Conservation (phyloP, 129 eudicot genomes). For the Artemisia tridentata region DNA sequence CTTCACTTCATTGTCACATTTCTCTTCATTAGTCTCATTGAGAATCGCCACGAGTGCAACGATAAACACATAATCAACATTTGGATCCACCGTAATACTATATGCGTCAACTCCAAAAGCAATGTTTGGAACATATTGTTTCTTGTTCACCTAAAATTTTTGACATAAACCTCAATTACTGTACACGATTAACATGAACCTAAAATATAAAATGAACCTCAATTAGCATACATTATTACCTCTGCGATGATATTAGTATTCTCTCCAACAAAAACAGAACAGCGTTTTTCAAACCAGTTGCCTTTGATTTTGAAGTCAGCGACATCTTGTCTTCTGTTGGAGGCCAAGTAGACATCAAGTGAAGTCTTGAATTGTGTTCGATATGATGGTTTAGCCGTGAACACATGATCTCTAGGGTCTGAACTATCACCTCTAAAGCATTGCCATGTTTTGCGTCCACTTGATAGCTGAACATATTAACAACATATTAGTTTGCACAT, state of each 20-base stretch:
- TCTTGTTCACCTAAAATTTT: too few species aligned
- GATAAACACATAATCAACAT: too few species aligned
- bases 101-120: too few species aligned
- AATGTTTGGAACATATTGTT: too few species aligned
- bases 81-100: too few species aligned
- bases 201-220: not conserved
- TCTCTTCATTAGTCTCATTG: too few species aligned
- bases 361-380: conserved; percentile 43
- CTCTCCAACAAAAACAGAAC: conserved; percentile 29
- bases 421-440: conserved; percentile 60
- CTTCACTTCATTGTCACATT: too few species aligned
- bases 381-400: conserved; percentile 49
- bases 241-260: conserved; percentile 20
- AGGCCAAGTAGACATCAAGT: conserved; percentile 53
- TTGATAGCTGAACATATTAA: conserved; percentile 29
- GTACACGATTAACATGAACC: not conserved
- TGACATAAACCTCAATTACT: conserved; percentile 1
- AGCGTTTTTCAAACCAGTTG: conserved; percentile 20
- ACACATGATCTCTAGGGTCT: conserved; percentile 40
- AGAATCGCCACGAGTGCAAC: too few species aligned
- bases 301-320: conserved; percentile 49
- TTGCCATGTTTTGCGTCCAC: conserved; percentile 53
- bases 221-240: conserved; percentile 10
- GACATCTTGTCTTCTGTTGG: conserved; percentile 37
- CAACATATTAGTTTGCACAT: not conserved